These are phyloP conservation scores for Decorospora gaudefroyi DNA, from an alignment of 2,329 filamentous ascomycete species.

Conservation along the genomic window DNA sequence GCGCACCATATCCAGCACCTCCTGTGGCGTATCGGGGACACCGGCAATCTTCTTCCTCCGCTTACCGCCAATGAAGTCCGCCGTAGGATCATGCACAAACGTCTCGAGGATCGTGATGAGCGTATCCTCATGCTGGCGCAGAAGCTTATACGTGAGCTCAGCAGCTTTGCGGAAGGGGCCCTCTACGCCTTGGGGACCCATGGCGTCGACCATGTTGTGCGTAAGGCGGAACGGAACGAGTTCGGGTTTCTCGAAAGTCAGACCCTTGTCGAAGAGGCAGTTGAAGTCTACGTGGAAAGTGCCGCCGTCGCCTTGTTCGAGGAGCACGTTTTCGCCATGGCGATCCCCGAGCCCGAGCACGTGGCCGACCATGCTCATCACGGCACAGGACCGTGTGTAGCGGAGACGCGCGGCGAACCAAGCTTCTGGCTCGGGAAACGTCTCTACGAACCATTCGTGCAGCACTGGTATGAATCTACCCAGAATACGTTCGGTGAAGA, in stretches of 20 bases:
- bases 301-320: conserved; percentile 91
- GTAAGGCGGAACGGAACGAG: conserved; percentile 94
- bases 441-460: conserved; percentile 92
- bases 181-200: conserved; percentile 93
- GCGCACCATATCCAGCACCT: conserved; percentile 86
- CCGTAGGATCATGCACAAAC: conserved; percentile 94
- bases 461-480: conserved; percentile 81
- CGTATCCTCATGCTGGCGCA: conserved; percentile 92
- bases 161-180: conserved; percentile 87
- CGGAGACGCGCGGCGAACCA: conserved; percentile 90
- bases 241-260: conserved; percentile 94
- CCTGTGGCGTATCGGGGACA: conserved; percentile 70
- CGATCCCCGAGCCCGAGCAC: conserved; percentile 91
- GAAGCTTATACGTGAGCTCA: conserved; percentile 81
- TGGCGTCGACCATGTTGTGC: conserved; percentile 97
- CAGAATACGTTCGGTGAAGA: conserved; percentile 71
- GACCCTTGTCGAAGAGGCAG: conserved; percentile 96
- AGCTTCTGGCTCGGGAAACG: conserved; percentile 86
- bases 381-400: conserved; percentile 91
- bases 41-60: conserved; percentile 58
- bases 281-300: conserved; percentile 99
- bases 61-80: conserved; percentile 81
- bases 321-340: conserved; percentile 94
- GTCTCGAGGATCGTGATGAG: conserved; percentile 97
- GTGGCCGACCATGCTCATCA: conserved; percentile 99